Conservation (phyloP, 176 grass and related monocot species). For the Canna indica region DNA sequence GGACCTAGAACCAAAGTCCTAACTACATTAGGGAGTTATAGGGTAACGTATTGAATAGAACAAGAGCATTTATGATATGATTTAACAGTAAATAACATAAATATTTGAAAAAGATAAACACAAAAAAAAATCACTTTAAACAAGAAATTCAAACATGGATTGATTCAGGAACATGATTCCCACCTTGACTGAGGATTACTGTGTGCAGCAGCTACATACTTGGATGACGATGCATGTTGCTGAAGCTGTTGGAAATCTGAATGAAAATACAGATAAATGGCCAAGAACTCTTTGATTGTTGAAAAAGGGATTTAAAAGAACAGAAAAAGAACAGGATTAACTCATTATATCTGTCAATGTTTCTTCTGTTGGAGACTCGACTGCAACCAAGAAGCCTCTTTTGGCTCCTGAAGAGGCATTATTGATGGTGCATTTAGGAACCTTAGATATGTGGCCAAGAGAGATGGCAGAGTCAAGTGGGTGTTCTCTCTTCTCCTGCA, state of each 20-base stretch:
- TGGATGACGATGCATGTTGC: not conserved
- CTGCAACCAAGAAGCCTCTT: constrained; percentile 3
- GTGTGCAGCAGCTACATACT: not conserved
- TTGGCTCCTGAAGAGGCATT: constrained; percentile 10
- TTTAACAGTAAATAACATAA: no score
- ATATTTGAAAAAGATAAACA: not conserved
- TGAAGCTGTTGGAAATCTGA: not conserved
- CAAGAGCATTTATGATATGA: no score
- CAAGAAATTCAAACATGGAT: not conserved
- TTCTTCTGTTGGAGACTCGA: not conserved
- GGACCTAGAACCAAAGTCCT: no score
- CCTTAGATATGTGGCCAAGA: constrained; percentile 11
- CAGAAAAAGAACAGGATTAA: not conserved
- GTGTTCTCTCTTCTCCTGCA: not conserved
- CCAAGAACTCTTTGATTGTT: no score
- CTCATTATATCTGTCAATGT: not conserved
- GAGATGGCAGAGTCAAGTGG: not conserved
- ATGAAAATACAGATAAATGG: not conserved
- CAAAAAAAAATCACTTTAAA: not conserved
- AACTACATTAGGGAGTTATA: no score
- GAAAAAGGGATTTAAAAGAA: not conserved
- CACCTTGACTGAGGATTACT: not conserved
- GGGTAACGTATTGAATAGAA: no score
- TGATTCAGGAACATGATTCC: not conserved
- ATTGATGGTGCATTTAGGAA: not conserved